Conservation (phyloP, 257 asterid genomes). For the Prunella vulgaris region DNA sequence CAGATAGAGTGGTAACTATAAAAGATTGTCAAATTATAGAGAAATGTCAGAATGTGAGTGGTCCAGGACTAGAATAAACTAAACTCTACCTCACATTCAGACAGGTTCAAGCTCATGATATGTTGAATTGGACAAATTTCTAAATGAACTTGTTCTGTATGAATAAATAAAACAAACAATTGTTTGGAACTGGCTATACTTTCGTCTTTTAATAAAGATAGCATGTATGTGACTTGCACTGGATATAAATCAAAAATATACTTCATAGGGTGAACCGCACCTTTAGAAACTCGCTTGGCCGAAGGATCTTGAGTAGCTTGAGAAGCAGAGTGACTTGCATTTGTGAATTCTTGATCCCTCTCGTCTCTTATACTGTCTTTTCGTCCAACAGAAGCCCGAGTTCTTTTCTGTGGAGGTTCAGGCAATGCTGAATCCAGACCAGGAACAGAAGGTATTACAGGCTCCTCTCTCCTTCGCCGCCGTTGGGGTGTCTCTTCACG, state of each 20-base stretch:
- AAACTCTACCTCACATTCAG: not conserved
- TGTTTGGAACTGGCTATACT: not conserved
- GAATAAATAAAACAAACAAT: not conserved
- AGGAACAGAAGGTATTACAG: slow-evolving; percentile 34
- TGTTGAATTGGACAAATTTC: not conserved
- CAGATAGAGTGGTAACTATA: no score
- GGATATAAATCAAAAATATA: not conserved
- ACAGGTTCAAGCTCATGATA: not conserved
- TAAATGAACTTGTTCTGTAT: not conserved
- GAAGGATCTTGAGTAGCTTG: slow-evolving; percentile 35
- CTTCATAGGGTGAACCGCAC: slow-evolving; percentile 23
- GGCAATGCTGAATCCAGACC: slow-evolving; percentile 38
- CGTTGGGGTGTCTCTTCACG: slow-evolving; percentile 59
- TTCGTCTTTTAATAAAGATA: not conserved
- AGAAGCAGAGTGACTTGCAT: slow-evolving; percentile 31
- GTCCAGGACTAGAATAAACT: not conserved
- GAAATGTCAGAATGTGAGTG: not conserved
- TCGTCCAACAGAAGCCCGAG: slow-evolving; percentile 59
- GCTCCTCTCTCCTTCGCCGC: slow-evolving; percentile 66
- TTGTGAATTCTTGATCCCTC: slow-evolving; percentile 38
- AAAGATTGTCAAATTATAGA: not conserved
- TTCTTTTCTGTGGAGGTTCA: slow-evolving; percentile 60
- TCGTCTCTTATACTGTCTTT: slow-evolving; percentile 41
- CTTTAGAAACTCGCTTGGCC: slow-evolving; percentile 18
- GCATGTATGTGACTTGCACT: not conserved